Percentiles rank a stretch among this genome's conserved stretches.
Evolutionary conservation across 257 asterid genomes (phyloP).

Genomic region (Solanum chilense): DNA sequence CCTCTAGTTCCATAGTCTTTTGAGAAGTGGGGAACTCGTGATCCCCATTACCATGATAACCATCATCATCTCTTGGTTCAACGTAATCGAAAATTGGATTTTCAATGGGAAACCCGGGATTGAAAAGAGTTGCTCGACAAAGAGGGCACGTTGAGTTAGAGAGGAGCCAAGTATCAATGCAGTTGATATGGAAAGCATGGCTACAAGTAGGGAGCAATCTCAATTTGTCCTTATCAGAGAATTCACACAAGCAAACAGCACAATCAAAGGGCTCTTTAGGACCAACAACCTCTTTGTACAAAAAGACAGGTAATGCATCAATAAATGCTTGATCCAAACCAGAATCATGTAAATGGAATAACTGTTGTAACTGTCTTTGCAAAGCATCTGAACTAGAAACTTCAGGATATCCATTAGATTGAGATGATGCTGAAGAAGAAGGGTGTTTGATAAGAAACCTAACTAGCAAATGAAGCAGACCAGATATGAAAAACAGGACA

Average conservation of each 20-base stretch:
- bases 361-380: conserved; percentile 87
- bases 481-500: conserved; percentile 82
- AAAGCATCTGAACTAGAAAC: conserved; percentile 58
- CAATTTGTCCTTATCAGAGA: conserved; percentile 59
- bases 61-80: conserved; percentile 61
- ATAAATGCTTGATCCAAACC: conserved; percentile 89
- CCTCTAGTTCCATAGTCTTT: conserved; percentile 53
- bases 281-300: conserved; percentile 74
- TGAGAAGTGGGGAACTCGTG: conserved; percentile 25
- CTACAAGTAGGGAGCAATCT: conserved; percentile 85
- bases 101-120: conserved; percentile 65
- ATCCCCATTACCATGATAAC: conserved; percentile 23
- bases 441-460: conserved; percentile 75
- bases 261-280: conserved; percentile 90
- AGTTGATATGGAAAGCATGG: conserved; percentile 85
- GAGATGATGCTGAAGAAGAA: conserved; percentile 40
- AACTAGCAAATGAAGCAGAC: conserved; percentile 85
- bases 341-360: conserved; percentile 78
- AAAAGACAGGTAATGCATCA: conserved; percentile 76
- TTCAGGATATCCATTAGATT: conserved; percentile 42
- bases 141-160: conserved; percentile 94
- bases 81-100: conserved; percentile 69
- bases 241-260: conserved; percentile 87
- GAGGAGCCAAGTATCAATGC: conserved; percentile 95
- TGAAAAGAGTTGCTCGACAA: conserved; percentile 66